Conservation (phyloP, 2,329 filamentous ascomycete genomes). For the Colletotrichum falcatum region DNA sequence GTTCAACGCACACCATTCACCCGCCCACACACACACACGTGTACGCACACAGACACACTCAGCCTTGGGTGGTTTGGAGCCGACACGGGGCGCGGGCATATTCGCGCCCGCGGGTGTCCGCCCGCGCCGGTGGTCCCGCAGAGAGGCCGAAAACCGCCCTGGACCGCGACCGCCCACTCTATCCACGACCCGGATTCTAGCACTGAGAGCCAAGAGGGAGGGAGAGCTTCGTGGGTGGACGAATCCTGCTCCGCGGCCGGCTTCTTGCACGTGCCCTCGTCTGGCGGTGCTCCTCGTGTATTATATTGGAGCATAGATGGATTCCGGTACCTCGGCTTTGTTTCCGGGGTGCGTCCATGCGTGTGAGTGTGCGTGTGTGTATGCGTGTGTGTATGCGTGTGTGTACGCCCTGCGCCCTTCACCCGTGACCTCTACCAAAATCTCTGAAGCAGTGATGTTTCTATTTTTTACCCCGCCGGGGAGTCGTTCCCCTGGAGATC, state of each 20-base stretch:
- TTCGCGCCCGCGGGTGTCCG: neutral
- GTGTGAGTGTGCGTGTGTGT: neutral
- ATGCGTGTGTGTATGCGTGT: neutral
- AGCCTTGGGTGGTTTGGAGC: neutral
- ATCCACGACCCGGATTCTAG: conserved; percentile 13
- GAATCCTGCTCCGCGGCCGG: neutral
- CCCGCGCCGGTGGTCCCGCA: neutral
- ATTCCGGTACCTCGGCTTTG: neutral
- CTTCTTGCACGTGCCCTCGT: neutral
- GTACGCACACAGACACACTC: neutral
- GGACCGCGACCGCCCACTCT: conserved; percentile 3
- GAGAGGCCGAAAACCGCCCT: neutral
- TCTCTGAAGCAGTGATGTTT: conserved; percentile 12
- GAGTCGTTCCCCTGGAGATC: neutral
- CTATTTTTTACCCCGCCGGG: neutral
- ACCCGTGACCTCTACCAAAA: neutral
- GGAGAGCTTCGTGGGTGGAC: neutral
- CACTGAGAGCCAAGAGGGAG: neutral
- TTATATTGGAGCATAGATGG: neutral
- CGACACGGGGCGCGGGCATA: neutral
- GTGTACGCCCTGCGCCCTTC: neutral
- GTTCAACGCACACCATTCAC: neutral
- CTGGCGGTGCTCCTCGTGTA: neutral
- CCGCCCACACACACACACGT: too few species aligned
- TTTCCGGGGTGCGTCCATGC: neutral